Evolutionary conservation across 208 protist genomes (phyloP).

Genomic region (Acanthamoeba healyi): DNA sequence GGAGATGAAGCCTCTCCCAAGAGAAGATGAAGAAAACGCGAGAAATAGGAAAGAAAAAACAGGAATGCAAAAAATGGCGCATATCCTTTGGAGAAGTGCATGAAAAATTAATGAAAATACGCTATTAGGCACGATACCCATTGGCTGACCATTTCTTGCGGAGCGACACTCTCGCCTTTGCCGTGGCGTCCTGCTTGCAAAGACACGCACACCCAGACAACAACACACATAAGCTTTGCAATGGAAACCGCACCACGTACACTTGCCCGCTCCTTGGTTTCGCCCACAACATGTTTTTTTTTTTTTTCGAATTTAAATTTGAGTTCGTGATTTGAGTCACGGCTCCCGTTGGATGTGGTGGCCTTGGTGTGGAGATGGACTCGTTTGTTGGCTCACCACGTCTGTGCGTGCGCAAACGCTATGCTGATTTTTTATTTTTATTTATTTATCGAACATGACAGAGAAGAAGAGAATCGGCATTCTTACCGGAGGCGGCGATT

Average conservation of each 20-base stretch:
- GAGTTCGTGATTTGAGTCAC: too few relatives aligned
- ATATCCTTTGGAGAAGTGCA: background rate
- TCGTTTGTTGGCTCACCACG: too few relatives aligned
- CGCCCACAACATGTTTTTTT: background rate
- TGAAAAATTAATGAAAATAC: background rate
- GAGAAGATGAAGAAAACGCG: background rate
- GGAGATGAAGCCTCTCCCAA: too few relatives aligned
- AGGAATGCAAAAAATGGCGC: background rate
- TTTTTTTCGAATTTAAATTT: background rate
- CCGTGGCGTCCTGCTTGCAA: background rate
- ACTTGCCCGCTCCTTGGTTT: background rate
- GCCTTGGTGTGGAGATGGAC: too few relatives aligned
- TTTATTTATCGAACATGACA: background rate
- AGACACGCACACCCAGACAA: background rate
- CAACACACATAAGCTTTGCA: background rate
- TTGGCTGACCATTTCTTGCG: too few relatives aligned
- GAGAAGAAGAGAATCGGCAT: conserved; percentile 65
- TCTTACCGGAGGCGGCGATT: conserved; percentile 46
- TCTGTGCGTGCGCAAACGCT: too few relatives aligned
- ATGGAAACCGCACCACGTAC: background rate
- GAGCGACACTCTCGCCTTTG: too few relatives aligned
- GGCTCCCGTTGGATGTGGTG: too few relatives aligned
- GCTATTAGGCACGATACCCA: too few relatives aligned
- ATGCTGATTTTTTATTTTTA: background rate
- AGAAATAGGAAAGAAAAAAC: background rate